Conservation (phyloP, 2,329 filamentous ascomycete genomes). For the Colletotrichum sojae region DNA sequence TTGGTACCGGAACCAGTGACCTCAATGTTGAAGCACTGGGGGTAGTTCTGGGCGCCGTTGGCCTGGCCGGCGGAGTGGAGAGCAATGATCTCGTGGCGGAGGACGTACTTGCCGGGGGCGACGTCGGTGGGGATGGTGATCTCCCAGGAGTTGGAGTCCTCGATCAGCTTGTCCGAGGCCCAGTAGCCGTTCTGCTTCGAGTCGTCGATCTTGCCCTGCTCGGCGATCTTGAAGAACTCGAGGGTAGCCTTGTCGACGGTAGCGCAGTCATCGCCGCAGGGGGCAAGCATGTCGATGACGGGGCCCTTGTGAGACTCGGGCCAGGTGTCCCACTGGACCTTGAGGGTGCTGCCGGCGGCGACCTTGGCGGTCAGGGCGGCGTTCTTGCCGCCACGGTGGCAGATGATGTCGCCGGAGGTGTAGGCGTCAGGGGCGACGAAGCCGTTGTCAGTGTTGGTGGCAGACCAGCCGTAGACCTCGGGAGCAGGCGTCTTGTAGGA, state of each 20-base stretch:
- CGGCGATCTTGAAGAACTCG: constrained; percentile 72
- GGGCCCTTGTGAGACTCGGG: constrained; percentile 75
- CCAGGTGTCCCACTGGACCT: constrained; percentile 76
- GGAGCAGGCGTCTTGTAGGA: constrained; percentile 47
- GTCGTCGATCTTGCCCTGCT: constrained; percentile 63
- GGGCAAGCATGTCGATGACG: constrained; percentile 72
- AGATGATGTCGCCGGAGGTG: constrained; percentile 60
- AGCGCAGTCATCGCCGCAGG: constrained; percentile 68
- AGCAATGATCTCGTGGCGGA: constrained; percentile 70
- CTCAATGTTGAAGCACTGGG: constrained; percentile 66
- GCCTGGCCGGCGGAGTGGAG: constrained; percentile 62
- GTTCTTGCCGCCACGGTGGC: constrained; percentile 59
- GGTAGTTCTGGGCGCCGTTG: constrained; percentile 64
- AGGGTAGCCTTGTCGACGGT: constrained; percentile 65
- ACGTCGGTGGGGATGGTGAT: constrained; percentile 63
- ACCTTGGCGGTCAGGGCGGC: constrained; percentile 59
- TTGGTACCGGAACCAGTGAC: constrained; percentile 57
- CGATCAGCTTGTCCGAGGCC: constrained; percentile 68
- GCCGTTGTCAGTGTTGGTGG: constrained; percentile 54
- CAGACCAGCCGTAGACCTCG: constrained; percentile 42
- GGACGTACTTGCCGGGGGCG: constrained; percentile 66
- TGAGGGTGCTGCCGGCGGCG: constrained; percentile 70
- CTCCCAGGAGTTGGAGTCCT: constrained; percentile 61
- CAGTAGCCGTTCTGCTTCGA: constrained; percentile 61
- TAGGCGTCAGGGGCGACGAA: constrained; percentile 61